Evolutionary conservation across 345 rosid species (phyloP).

Genomic region (Lepidium africanum): DNA sequence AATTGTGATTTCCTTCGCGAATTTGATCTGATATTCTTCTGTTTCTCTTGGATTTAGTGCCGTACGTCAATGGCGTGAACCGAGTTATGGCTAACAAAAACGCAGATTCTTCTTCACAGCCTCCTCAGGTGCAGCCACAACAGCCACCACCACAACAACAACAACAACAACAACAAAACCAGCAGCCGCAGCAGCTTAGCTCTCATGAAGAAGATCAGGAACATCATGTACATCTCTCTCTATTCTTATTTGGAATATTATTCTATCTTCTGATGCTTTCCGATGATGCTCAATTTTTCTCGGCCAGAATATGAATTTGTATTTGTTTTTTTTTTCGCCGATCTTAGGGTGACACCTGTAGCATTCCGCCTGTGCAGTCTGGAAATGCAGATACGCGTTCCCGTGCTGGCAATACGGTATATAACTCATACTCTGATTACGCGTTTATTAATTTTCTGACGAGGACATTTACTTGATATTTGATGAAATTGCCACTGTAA

Average conservation of each 20-base stretch:
- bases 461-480: background rate
- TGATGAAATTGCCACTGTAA: background rate
- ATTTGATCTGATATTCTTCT: background rate
- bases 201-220: background rate
- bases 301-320: background rate
- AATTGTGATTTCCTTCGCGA: background rate
- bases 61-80: constrained; percentile 16
- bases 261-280: background rate
- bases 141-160: constrained; percentile 1
- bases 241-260: background rate
- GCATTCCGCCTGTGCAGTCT: constrained; percentile 26
- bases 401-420: constrained; percentile 49
- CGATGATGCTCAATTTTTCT: background rate
- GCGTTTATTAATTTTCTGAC: background rate
- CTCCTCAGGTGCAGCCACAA: background rate
- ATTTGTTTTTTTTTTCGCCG: background rate
- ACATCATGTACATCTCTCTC: background rate
- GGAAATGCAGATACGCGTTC: constrained; percentile 29
- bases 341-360: constrained; percentile 38
- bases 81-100: constrained; percentile 43
- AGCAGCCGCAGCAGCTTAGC: background rate
- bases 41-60: background rate
- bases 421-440: background rate
- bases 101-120: constrained; percentile 32
- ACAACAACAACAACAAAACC: background rate